A percentile compares a stretch with the other conserved stretches of the same genome.
These are phyloP conservation scores for Fremontodendron californicum DNA, from an alignment of 345 rosid genomes.

Conservation along the genomic window DNA sequence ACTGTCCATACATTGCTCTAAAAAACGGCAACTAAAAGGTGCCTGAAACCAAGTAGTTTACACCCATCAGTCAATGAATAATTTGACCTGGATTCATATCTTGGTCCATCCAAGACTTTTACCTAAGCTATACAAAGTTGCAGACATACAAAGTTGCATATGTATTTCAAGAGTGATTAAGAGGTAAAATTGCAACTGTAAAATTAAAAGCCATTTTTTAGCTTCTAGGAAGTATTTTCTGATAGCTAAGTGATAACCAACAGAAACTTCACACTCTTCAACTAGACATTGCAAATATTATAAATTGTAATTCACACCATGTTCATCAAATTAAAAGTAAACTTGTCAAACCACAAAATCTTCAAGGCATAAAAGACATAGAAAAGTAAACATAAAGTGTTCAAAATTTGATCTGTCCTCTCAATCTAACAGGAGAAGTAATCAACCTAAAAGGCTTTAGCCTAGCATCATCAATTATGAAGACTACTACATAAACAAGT, in stretches of 20 bases:
- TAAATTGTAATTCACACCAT: conserved; percentile 1
- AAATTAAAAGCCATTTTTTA: not conserved
- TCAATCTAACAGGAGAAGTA: not conserved
- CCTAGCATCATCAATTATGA: not conserved
- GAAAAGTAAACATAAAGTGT: not conserved
- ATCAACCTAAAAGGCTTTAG: not conserved
- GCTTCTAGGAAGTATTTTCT: not conserved
- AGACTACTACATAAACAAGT: conserved; percentile 49
- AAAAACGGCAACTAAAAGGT: too few species aligned
- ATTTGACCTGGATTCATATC: too few species aligned
- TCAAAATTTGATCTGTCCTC: not conserved
- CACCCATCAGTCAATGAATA: too few species aligned
- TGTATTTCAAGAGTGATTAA: not conserved
- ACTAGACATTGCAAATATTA: not conserved
- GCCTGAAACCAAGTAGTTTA: too few species aligned
- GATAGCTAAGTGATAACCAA: not conserved
- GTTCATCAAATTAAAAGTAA: not conserved
- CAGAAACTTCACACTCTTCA: not conserved
- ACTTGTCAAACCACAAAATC: not conserved
- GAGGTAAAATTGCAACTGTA: not conserved
- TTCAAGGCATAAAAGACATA: not conserved
- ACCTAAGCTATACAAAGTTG: not conserved
- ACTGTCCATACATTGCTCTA: too few species aligned
- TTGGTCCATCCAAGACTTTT: too few species aligned
- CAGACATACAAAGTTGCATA: not conserved